Evolutionary conservation across 2,329 filamentous ascomycete species (phyloP).

Genomic region (Raffaelea arxii): DNA sequence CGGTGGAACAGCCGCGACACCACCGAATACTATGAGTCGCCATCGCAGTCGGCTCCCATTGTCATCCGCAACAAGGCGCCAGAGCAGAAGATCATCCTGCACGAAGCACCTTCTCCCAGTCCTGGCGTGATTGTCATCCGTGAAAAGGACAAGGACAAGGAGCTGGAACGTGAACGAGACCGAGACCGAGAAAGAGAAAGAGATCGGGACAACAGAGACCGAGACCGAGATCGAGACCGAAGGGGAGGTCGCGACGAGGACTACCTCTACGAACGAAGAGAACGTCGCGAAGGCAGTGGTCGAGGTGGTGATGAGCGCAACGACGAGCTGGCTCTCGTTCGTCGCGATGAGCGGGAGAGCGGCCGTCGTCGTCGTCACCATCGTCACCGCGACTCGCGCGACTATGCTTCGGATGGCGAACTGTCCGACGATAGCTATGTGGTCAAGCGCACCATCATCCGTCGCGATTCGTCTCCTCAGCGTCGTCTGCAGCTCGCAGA

Average conservation of each 20-base stretch:
- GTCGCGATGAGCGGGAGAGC: conserved; percentile 25
- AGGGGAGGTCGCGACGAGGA: conserved; percentile 31
- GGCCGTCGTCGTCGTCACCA: conserved; percentile 22
- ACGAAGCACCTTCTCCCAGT: conserved; percentile 41
- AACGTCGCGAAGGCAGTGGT: no score
- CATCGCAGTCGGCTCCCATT: conserved; percentile 35
- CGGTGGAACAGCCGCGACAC: conserved; percentile 52
- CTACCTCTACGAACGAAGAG: conserved; percentile 21
- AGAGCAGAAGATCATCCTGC: conserved; percentile 52
- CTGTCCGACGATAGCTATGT: conserved; percentile 31
- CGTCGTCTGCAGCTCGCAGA: conserved; percentile 52
- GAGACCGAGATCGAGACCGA: conserved; percentile 43
- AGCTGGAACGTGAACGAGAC: conserved; percentile 11
- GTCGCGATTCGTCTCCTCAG: conserved; percentile 40
- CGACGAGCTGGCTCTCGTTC: conserved; percentile 21
- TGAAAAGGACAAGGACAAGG: conserved; percentile 11
- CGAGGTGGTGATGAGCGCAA: conserved; percentile 16
- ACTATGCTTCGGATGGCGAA: conserved; percentile 24
- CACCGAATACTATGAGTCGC: conserved; percentile 49
- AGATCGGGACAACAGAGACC: conserved; percentile 31
- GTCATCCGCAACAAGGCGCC: conserved; percentile 46
- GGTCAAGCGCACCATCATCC: conserved; percentile 34
- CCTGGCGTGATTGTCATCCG: conserved; percentile 16
- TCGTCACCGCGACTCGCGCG: conserved; percentile 27
- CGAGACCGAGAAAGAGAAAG: conserved; percentile 31